Evolutionary conservation across 768 basidiomycete species (phyloP).

Genomic region (Chalciporus sphaerocephalus): DNA sequence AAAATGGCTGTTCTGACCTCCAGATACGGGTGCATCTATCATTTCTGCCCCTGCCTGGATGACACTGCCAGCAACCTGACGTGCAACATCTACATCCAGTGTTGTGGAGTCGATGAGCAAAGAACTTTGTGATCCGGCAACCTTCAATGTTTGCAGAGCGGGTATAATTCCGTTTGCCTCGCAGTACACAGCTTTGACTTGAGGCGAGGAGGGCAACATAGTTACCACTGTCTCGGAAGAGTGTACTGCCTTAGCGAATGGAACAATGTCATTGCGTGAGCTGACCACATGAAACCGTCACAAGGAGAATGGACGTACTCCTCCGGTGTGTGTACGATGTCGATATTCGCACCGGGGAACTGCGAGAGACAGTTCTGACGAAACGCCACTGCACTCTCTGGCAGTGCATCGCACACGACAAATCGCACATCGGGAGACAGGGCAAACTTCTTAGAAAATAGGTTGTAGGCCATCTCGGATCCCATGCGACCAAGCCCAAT

Average conservation of each 20-base stretch:
- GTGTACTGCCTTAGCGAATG: conserved; percentile 50
- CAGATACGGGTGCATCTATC: conserved; percentile 93
- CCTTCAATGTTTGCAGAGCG: conserved; percentile 47
- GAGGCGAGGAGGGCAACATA: conserved; percentile 90
- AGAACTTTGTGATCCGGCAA: conserved; percentile 39
- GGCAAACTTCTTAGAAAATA: conserved; percentile 71
- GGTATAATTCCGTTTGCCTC: conserved; percentile 60
- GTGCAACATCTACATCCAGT: conserved; percentile 73
- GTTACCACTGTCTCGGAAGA: conserved; percentile 70
- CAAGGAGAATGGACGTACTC: conserved; percentile 50
- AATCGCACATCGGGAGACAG: conserved; percentile 52
- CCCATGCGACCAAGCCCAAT: conserved; percentile 90
- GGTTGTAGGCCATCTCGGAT: conserved; percentile 79
- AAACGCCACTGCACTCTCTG: conserved; percentile 56
- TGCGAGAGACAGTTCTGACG: conserved; percentile 48
- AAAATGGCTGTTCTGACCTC: conserved; percentile 50
- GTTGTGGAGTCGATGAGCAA: conserved; percentile 90
- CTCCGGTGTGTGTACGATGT: conserved; percentile 59
- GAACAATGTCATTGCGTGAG: conserved; percentile 9
- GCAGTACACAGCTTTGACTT: conserved; percentile 74
- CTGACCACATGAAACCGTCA: neutral
- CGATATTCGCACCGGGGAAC: conserved; percentile 57
- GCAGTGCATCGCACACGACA: conserved; percentile 74
- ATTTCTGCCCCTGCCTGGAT: conserved; percentile 58
- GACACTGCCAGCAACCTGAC: conserved; percentile 55